Conservation (phyloP, 2,329 filamentous ascomycete species). For the Microdochium paspali region DNA sequence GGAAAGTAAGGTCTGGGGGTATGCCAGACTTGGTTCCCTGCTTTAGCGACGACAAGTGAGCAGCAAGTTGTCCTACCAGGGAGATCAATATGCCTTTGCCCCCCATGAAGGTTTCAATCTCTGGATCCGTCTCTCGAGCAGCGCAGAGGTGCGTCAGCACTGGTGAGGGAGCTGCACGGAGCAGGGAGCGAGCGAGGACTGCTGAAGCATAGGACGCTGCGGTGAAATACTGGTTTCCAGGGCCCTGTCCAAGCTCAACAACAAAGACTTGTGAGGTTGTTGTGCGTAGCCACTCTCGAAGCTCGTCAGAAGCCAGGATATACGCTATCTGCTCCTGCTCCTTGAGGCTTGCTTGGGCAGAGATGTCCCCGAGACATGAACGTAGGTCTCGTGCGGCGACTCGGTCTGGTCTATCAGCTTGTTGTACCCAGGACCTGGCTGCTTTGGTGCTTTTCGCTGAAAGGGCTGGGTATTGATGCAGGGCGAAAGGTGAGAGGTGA, state of each 20-base stretch:
- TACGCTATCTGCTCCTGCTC: not conserved
- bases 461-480: not conserved
- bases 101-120: not conserved
- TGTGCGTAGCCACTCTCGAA: not conserved
- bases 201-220: not conserved
- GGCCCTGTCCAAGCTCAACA: not conserved
- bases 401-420: not conserved
- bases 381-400: not conserved
- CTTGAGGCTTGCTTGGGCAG: not conserved
- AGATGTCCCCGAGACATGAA: not conserved
- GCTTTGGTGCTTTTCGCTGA: not conserved
- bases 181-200: not conserved
- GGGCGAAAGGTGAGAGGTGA: not conserved
- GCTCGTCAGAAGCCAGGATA: not conserved
- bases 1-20: not conserved
- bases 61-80: not conserved
- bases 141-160: not conserved
- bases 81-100: not conserved
- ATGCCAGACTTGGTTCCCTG: not conserved
- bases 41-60: not conserved
- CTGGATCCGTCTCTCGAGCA: not conserved
- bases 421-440: not conserved
- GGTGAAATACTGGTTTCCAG: not conserved
- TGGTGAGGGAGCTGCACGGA: not conserved
- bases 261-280: not conserved